A percentile compares a stretch with the other conserved stretches of the same genome.
Evolutionary conservation across 2,329 filamentous ascomycete species (phyloP).

Genomic region (Cytospora chrysosperma): DNA sequence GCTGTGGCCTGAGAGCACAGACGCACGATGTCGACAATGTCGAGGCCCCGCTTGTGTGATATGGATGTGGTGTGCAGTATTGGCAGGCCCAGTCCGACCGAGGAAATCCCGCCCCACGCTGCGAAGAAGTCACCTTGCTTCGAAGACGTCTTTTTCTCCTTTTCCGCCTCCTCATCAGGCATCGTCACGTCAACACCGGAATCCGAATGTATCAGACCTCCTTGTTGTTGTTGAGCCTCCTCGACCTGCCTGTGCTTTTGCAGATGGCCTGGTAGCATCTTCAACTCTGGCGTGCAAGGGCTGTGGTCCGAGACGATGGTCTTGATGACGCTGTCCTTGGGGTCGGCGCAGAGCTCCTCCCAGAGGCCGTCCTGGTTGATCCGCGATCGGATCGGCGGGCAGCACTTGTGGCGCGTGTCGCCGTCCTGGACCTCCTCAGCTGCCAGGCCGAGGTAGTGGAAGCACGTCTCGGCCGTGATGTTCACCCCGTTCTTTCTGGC

Average conservation of each 20-base stretch:
- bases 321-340: constrained; percentile 73
- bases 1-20: constrained; percentile 88
- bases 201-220: constrained; percentile 48
- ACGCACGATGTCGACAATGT: constrained; percentile 76
- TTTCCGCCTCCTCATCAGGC: constrained; percentile 33
- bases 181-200: constrained; percentile 52
- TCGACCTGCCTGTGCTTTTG: constrained; percentile 36
- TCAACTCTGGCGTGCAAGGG: constrained; percentile 92
- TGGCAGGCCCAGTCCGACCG: constrained; percentile 85
- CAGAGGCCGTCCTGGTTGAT: constrained; percentile 84
- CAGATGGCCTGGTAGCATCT: constrained; percentile 74
- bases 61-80: constrained; percentile 81
- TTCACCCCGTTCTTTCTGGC: constrained; percentile 74
- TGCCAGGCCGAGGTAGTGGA: constrained; percentile 86
- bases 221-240: constrained; percentile 15
- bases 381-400: constrained; percentile 81
- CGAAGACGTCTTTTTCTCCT: constrained; percentile 30
- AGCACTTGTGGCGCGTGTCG: constrained; percentile 93
- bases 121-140: constrained; percentile 82
- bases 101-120: constrained; percentile 95
- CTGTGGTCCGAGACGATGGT: constrained; percentile 96
- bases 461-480: constrained; percentile 93
- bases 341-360: constrained; percentile 67
- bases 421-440: constrained; percentile 80
- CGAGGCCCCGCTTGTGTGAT: constrained; percentile 45